Percentiles rank a stretch among this genome's conserved stretches.
phyloP scores from a whole-genome alignment of 192 early-diverging fungal genomes.

The Entophlyctis luteolus region DNA sequence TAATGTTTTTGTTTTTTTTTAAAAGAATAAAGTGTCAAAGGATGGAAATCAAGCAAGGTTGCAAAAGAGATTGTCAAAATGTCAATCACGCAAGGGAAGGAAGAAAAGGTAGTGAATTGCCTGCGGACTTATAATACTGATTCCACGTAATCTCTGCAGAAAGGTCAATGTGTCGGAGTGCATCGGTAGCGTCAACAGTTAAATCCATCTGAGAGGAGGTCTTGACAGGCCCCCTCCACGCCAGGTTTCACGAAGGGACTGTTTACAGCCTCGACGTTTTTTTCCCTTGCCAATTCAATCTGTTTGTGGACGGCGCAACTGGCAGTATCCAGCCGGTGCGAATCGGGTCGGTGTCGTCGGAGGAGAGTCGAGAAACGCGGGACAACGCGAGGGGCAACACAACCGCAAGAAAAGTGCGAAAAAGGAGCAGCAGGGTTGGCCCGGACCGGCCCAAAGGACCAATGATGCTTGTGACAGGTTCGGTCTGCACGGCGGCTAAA shows the following conservation, averaged over 20 bases:
- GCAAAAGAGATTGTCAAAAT: no score
- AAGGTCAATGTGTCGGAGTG: no score
- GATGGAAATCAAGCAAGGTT: no score
- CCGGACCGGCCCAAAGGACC: background rate
- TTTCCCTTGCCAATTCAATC: slow-evolving; percentile 1
- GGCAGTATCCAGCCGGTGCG: background rate
- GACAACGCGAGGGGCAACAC: background rate
- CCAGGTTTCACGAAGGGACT: slow-evolving; percentile 42
- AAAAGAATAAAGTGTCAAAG: no score
- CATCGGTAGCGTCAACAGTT: no score
- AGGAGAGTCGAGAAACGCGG: background rate
- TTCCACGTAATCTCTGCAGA: no score
- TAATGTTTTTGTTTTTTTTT: no score
- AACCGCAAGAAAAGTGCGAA: background rate
- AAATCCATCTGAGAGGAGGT: no score
- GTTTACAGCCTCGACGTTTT: slow-evolving; percentile 45
- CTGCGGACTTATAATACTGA: no score
- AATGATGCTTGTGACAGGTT: slow-evolving; percentile 21
- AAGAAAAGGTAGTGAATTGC: no score
- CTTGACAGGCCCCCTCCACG: background rate
- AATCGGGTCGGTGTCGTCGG: background rate
- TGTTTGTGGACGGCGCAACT: background rate
- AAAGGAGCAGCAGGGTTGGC: slow-evolving; percentile 15
- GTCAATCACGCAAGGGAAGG: no score
- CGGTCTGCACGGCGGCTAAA: background rate